These are phyloP conservation scores for Aureobasidium sp. DNA, from an alignment of 2,329 filamentous ascomycete species.

Conservation along the genomic window DNA sequence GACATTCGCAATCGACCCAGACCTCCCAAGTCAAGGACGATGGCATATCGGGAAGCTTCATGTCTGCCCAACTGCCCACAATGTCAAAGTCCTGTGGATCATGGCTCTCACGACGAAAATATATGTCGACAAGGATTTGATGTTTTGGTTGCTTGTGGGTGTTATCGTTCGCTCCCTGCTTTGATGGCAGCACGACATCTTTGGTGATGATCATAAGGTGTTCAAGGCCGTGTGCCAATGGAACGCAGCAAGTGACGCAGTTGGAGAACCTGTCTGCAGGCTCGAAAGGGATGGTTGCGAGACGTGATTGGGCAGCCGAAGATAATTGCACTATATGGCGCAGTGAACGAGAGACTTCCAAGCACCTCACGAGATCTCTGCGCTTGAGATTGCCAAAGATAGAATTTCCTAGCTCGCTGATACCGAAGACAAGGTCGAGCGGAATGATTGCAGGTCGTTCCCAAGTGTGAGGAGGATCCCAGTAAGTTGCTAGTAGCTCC, in stretches of 20 bases:
- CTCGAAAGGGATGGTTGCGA: neutral
- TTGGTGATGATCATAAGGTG: neutral
- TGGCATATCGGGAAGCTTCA: neutral
- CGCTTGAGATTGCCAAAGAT: neutral
- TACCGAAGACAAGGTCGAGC: neutral
- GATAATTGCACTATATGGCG: neutral
- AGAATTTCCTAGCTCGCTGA: neutral
- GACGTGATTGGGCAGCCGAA: neutral
- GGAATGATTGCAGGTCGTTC: neutral
- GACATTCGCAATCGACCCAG: neutral
- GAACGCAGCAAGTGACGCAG: neutral
- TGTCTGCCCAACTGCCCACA: neutral
- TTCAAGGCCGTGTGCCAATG: neutral
- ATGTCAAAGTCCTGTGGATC: neutral
- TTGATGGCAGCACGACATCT: neutral
- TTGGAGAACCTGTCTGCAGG: neutral
- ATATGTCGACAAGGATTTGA: neutral
- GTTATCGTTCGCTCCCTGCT: neutral
- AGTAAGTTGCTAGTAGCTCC: neutral
- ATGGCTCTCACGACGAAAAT: neutral
- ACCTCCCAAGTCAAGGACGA: neutral
- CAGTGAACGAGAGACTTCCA: neutral
- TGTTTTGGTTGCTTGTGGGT: neutral
- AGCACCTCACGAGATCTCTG: neutral
- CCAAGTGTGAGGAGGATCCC: neutral